Evolutionary conservation across 1,284 basidiomycete species (phyloP).

Genomic region (Ceratobasidium sp.): DNA sequence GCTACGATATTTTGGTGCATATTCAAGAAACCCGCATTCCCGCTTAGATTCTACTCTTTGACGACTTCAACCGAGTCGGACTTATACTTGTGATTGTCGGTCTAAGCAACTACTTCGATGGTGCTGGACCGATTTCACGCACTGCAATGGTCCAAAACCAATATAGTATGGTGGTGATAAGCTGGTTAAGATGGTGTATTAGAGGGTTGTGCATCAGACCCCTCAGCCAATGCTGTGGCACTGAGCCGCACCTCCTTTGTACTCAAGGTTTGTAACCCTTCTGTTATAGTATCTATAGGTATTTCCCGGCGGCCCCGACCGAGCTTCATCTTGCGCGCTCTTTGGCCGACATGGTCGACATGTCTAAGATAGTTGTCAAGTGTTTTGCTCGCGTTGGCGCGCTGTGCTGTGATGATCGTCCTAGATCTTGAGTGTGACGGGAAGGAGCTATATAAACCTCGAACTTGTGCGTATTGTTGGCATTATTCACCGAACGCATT

Average conservation of each 20-base stretch:
- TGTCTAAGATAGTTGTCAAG: background rate
- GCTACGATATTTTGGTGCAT: background rate
- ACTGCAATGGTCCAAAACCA: no score
- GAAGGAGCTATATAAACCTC: background rate
- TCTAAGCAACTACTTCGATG: background rate
- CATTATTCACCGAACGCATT: background rate
- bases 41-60: background rate
- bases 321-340: background rate
- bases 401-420: constrained; percentile 6
- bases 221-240: constrained; percentile 1
- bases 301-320: background rate
- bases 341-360: background rate
- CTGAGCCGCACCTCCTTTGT: background rate
- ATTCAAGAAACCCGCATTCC: background rate
- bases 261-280: background rate
- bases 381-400: background rate
- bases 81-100: background rate
- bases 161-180: no score
- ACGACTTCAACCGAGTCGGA: background rate
- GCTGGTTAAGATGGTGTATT: no score
- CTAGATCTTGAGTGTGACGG: background rate
- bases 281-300: background rate
- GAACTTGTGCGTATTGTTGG: background rate
- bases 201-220: no score
- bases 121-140: no score